Base-by-base conservation (phyloP, 257 asterid species). In the Nicotiana obtusifolia region DNA sequence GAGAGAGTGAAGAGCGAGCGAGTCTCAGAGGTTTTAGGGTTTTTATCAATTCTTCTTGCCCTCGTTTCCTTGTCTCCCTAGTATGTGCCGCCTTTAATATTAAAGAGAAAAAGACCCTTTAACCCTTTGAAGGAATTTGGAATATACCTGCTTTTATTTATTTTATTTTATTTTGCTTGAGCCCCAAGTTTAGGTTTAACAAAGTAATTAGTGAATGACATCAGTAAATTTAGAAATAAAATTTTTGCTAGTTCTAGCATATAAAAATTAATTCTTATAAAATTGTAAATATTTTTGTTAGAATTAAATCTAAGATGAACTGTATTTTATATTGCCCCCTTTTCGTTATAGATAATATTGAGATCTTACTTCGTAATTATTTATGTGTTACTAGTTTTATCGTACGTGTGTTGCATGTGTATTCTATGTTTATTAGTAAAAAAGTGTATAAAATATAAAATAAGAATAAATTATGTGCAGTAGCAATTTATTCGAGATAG, bases 21-120 rank as follows among this genome's bases (percentile, higher is more conserved):
- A 35, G 19, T 71, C 33, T 16, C 11, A 5, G 14, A 64, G 77
- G 76, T 64, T 80, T 65, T 80, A 80, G 83, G 83, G 83, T 80
- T 80, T 80, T 52, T 15, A 67, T 31, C 20, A 8, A 5, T 49
- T 15, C 28, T 47, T 64, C 0, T 28, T 71, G 17, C n/a, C 47
- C 7, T 47, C 20, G 64, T 80, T 44, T 26, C 11, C 17, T 35
- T 35, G 49, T n/a, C 37, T 37, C 49, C 31, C 16, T 57, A 47
- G 79, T 47, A 47, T 49, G 9, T 47, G 37, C 60, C 78, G 78
- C 52, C 60, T 44, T 22, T 22, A 3, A 44, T 71, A 41, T 41
- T 41, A 41, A 71, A 22, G 7, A 3, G 1, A 3, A 15, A 75
- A 47, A 7, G 61, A 47, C 79, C 79, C 9, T 49, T 75, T 75